Evolutionary conservation across 2,329 filamentous ascomycete genomes (phyloP), one percentile per base, ranked within the genome.

Genomic region (Phaeosphaeriaceae sp.): DNA sequence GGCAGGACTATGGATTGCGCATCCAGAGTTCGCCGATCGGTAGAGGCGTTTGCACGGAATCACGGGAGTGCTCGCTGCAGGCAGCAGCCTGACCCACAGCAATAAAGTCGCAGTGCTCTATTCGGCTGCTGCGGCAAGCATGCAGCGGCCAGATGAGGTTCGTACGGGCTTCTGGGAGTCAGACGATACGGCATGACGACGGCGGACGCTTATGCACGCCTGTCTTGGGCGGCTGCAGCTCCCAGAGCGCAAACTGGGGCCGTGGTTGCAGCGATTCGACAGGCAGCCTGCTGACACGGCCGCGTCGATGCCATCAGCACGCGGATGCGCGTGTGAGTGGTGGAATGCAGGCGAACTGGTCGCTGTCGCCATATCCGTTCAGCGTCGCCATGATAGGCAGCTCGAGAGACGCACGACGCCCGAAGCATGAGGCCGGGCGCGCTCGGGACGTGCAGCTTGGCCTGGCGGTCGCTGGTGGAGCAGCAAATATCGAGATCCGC

Each of bases 101-200:
- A 63, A 71, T 72, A 56, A 62, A 61, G 57, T 54, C 58, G 63
- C 61, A 63, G 68, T 68, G 62, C 70, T 71, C 51, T 24, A 73
- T 75, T 64, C 72, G 74, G 73, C 63, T 71, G 68, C 60, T 74
- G 72, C 73, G 73, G 73, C 73, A 74, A 75, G 71, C 65, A 66
- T 66, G 49, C 60, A 65, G 66, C 64, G 63, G 63, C 56, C 63
- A 60, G 54, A 60, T 59, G 56, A 57, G 59, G 57, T 47, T 58
- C 36, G 45, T 48, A 31, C 27, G 50, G 58, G 57, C 51, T 57
- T 50, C 56, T 56, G 59, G 62, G 60, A 73, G 70, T 75, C 72
- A 76, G 73, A 69, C 72, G 73, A 75, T 74, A 66, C 64, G 65
- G 72, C 71, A 75, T 73, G 72, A 72, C 66, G 63, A 67, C 62